These are phyloP conservation scores for Phanerodontia chrysosporium DNA, from an alignment of 768 basidiomycete species.

Conservation along the genomic window DNA sequence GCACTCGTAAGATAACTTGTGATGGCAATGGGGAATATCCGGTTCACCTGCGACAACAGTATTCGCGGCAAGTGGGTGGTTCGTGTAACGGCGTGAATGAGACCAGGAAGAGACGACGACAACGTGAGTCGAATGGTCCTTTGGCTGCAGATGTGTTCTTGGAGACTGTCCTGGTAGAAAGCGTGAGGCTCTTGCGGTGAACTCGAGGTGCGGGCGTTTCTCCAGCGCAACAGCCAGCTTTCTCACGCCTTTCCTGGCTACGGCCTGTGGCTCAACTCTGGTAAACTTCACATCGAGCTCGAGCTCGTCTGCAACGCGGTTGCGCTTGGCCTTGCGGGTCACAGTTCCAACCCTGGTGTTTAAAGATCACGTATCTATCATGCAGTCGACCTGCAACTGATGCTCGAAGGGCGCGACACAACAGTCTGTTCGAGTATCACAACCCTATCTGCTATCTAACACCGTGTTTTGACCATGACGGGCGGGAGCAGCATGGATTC, in stretches of 20 bases:
- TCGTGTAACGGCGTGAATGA: slow-evolving; percentile 9
- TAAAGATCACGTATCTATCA: no score
- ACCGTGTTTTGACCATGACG: no score
- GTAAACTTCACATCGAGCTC: no score
- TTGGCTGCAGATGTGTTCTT: background rate
- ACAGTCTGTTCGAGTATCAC: no score
- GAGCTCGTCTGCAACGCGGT: no score
- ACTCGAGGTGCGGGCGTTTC: background rate
- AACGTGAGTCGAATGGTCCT: slow-evolving; percentile 3
- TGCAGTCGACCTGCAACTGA: background rate
- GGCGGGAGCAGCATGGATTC: no score
- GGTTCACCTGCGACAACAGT: slow-evolving; percentile 9
- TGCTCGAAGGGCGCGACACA: background rate
- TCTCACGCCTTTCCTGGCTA: slow-evolving; percentile 17
- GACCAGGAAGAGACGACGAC: background rate
- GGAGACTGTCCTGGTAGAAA: background rate
- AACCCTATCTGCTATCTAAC: no score
- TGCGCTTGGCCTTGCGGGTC: no score
- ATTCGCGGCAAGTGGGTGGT: background rate
- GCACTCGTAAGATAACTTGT: slow-evolving; percentile 12
- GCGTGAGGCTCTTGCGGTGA: background rate
- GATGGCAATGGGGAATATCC: slow-evolving; percentile 8
- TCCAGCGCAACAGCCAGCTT: slow-evolving; percentile 14
- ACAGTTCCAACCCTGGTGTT: no score
- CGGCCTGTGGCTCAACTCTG: background rate